phyloP scores from a whole-genome alignment of 2,329 filamentous ascomycete species.

The Sporothrix curviconia region DNA sequence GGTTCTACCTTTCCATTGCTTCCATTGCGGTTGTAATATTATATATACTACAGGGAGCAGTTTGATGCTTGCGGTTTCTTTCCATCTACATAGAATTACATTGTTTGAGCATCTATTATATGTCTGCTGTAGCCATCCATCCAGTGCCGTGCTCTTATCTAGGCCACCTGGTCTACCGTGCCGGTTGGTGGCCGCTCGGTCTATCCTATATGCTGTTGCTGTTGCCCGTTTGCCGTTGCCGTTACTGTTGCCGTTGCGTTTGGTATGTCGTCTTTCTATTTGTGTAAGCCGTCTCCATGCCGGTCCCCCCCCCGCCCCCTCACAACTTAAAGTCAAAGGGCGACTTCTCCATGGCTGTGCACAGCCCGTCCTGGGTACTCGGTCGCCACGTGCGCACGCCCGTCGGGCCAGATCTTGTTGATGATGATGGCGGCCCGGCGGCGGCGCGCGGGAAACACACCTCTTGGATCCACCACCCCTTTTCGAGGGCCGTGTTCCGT shows the following conservation, averaged over 20 bases:
- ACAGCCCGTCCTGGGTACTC: constrained; percentile 49
- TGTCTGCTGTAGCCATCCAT: background rate
- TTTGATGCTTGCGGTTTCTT: background rate
- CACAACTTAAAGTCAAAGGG: constrained; percentile 5
- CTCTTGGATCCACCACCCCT: constrained; percentile 50
- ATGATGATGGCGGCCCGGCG: constrained; percentile 40
- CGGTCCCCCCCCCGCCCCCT: background rate
- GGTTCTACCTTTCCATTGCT: background rate
- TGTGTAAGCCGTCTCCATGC: background rate
- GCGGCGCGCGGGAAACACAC: constrained; percentile 41
- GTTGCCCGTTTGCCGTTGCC: too few relatives aligned
- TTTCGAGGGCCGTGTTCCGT: constrained; percentile 16
- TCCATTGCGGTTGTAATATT: background rate
- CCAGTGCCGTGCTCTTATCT: background rate
- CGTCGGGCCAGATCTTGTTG: constrained; percentile 48
- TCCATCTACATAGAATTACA: background rate
- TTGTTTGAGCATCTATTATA: background rate
- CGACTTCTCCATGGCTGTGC: constrained; percentile 25
- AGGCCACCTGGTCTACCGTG: background rate
- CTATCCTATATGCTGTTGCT: background rate
- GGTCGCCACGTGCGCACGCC: constrained; percentile 46
- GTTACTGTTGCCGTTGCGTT: too few relatives aligned
- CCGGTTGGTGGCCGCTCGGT: background rate
- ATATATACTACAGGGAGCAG: background rate
- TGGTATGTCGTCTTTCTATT: too few relatives aligned